phyloP scores from a whole-genome alignment of 257 asterid genomes.

The Salvia splendens region DNA sequence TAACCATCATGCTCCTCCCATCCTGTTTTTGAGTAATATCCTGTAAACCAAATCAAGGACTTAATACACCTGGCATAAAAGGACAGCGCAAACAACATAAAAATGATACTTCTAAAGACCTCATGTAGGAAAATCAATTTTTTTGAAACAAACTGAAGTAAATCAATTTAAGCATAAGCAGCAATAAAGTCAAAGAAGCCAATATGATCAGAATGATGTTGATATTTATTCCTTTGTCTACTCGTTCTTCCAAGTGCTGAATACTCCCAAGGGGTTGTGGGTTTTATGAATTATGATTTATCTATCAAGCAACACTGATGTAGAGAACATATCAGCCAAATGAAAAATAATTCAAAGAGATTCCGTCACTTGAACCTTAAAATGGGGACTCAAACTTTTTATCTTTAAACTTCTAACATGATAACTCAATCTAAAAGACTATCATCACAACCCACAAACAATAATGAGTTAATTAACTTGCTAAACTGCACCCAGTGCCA shows the following conservation, averaged over 20 bases:
- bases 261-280: not conserved
- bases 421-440: not conserved
- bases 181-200: conserved; percentile 17
- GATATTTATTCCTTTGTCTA: not conserved
- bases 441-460: conserved; percentile 6
- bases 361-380: conserved; percentile 9
- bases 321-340: not conserved
- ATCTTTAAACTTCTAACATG: conserved; percentile 6
- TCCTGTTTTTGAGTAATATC: conserved; percentile 53
- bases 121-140: too few relatives aligned
- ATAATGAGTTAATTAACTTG: not conserved
- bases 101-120: not conserved
- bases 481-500: not conserved
- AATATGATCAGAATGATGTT: conserved; percentile 1
- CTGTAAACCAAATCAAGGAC: conserved; percentile 38
- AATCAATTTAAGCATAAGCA: not conserved
- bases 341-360: conserved; percentile 17
- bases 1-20: conserved; percentile 53
- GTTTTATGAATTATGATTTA: too few relatives aligned
- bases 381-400: conserved; percentile 1
- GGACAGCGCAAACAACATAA: not conserved
- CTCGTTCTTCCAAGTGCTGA: not conserved
- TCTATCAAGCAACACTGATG: conserved; percentile 7
- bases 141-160: too few relatives aligned
- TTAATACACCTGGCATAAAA: conserved; percentile 6